Conservation (phyloP, 441 rosid genomes). For the Gossypium gossypioides region DNA sequence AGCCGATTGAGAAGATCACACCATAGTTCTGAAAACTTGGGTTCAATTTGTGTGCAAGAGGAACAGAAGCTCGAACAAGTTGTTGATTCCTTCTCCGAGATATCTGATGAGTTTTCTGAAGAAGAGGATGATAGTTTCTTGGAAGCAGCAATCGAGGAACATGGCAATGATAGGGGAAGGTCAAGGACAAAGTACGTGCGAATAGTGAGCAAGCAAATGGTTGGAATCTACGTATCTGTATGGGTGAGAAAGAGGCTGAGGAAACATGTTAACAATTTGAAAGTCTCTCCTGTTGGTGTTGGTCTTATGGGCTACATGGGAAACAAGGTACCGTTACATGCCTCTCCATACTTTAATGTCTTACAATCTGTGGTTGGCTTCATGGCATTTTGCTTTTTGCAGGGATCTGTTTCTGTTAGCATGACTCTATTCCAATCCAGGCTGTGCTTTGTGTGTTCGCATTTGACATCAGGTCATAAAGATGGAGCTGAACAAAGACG, state of each 20-base stretch:
- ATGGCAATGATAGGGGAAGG: constrained; percentile 17
- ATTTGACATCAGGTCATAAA: constrained; percentile 92
- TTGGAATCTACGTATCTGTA: constrained; percentile 80
- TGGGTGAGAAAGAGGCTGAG: constrained; percentile 85
- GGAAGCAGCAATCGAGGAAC: constrained; percentile 27
- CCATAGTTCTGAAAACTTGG: constrained; percentile 53
- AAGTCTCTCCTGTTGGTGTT: constrained; percentile 90
- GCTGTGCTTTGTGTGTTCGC: constrained; percentile 93
- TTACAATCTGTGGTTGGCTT: background rate
- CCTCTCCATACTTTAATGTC: constrained; percentile 5
- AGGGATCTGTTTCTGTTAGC: constrained; percentile 98
- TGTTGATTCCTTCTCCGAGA: constrained; percentile 28
- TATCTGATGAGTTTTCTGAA: constrained; percentile 30
- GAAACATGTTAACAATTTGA: constrained; percentile 73
- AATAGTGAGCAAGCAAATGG: constrained; percentile 97
- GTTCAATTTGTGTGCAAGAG: constrained; percentile 32
- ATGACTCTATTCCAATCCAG: constrained; percentile 86
- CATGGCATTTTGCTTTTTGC: constrained; percentile 25
- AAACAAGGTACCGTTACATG: constrained; percentile 59
- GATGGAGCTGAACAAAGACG: constrained; percentile 85
- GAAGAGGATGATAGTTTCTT: constrained; percentile 40
- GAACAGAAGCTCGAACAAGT: constrained; percentile 35
- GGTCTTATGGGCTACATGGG: constrained; percentile 99
- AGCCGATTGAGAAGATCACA: constrained; percentile 51
- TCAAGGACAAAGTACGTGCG: constrained; percentile 47